These are phyloP conservation scores for Suillus subalutaceus DNA, from an alignment of 768 basidiomycete species.

Conservation along the genomic window DNA sequence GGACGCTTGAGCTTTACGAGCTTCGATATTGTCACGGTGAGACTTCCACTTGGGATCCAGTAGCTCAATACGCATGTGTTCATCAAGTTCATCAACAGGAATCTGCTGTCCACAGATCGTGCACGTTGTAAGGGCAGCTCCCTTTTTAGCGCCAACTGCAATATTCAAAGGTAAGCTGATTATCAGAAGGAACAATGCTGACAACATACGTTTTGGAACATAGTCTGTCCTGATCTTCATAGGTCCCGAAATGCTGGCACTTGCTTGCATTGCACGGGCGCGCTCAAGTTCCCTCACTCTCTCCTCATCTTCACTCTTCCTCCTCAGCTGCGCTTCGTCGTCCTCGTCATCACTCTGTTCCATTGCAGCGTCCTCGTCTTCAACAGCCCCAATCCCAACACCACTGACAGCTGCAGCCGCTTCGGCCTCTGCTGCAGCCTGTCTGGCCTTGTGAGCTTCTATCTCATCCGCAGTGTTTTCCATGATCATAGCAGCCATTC, in stretches of 20 bases:
- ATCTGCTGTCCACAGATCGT: constrained; percentile 96
- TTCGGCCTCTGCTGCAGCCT: constrained; percentile 85
- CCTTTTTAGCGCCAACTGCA: constrained; percentile 65
- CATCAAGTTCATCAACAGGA: constrained; percentile 91
- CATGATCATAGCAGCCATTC: constrained; percentile 98
- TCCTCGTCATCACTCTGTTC: constrained; percentile 90
- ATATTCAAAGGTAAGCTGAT: constrained; percentile 10
- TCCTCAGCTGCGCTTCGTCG: constrained; percentile 60
- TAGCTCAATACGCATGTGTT: constrained; percentile 98
- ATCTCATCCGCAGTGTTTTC: constrained; percentile 89
- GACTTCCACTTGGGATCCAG: constrained; percentile 99
- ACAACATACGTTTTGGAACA: constrained; percentile 83
- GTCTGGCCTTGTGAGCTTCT: constrained; percentile 77
- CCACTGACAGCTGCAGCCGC: constrained; percentile 79
- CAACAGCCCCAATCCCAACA: constrained; percentile 48
- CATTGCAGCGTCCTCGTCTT: constrained; percentile 62
- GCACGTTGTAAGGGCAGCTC: constrained; percentile 80
- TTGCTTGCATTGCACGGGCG: constrained; percentile 80
- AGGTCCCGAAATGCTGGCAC: constrained; percentile 72
- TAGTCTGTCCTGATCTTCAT: constrained; percentile 98
- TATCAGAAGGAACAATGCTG: constrained; percentile 1
- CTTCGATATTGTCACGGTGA: constrained; percentile 86
- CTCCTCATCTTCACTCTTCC: constrained; percentile 69
- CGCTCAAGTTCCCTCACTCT: constrained; percentile 70
- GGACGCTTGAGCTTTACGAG: constrained; percentile 86